These are phyloP conservation scores for Dendrobium huoshanense DNA, from an alignment of 106 monocot species.

Conservation along the genomic window DNA sequence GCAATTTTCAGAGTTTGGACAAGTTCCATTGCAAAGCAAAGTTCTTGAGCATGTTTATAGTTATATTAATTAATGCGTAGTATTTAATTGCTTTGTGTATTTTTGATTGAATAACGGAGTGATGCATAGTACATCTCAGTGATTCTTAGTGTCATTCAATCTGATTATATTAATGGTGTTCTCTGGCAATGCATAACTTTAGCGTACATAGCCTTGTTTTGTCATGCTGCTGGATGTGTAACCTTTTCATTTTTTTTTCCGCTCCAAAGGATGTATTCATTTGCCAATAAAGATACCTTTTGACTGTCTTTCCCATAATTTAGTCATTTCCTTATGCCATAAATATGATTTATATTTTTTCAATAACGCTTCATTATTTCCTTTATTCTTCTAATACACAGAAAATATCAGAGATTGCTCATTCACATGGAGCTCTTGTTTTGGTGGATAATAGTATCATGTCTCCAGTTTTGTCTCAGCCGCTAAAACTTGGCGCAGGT, in stretches of 20 bases:
- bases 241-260: neutral
- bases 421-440: slow-evolving; percentile 77
- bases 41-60: neutral
- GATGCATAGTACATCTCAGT: neutral
- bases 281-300: neutral
- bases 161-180: neutral
- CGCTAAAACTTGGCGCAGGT: slow-evolving; percentile 94
- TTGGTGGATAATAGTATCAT: slow-evolving; percentile 98
- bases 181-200: neutral
- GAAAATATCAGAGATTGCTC: slow-evolving; percentile 89
- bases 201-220: neutral
- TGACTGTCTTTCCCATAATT: neutral
- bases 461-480: slow-evolving; percentile 89
- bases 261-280: neutral
- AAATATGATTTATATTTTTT: neutral
- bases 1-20: no score
- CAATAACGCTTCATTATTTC: neutral
- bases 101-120: neutral
- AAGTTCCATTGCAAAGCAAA: neutral
- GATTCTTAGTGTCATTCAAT: neutral
- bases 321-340: neutral
- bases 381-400: slow-evolving; percentile 14
- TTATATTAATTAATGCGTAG: neutral
- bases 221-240: neutral
- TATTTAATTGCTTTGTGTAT: neutral